A percentile compares a stretch with the other conserved stretches of the same genome.
phyloP scores from a whole-genome alignment of 2,329 filamentous ascomycete species.

The Helotiales sp. region DNA sequence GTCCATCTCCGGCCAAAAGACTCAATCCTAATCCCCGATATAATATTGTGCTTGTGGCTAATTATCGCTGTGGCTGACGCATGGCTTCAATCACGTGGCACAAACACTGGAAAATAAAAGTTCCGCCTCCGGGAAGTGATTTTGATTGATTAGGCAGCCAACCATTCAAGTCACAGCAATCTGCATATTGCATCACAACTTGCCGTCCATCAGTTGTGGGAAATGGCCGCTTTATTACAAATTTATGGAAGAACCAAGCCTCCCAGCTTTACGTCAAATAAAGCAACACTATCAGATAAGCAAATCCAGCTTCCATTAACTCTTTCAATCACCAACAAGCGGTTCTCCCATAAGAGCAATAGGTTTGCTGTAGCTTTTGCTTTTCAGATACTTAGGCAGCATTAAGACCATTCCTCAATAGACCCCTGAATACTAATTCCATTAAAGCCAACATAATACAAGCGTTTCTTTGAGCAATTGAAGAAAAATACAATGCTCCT shows the following conservation, averaged over 20 bases:
- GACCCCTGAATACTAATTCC: slow-evolving; percentile 17
- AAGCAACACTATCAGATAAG: slow-evolving; percentile 14
- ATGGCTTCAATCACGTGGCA: neutral
- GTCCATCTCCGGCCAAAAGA: neutral
- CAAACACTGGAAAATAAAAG: neutral
- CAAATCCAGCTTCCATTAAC: slow-evolving; percentile 17
- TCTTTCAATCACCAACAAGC: slow-evolving; percentile 11
- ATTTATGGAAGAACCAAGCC: slow-evolving; percentile 9
- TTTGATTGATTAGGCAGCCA: neutral
- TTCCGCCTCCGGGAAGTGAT: neutral
- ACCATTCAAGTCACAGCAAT: neutral
- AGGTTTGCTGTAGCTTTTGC: slow-evolving; percentile 18
- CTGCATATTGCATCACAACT: neutral
- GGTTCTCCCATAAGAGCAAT: neutral
- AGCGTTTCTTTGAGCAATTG: slow-evolving; percentile 19
- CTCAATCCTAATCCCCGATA: neutral
- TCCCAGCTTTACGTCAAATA: slow-evolving; percentile 7
- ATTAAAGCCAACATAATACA: slow-evolving; percentile 16
- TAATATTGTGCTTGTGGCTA: no score
- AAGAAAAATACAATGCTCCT: slow-evolving; percentile 17
- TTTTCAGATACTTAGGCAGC: slow-evolving; percentile 16
- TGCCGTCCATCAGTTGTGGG: slow-evolving; percentile 5
- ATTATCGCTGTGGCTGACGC: slow-evolving; percentile 1
- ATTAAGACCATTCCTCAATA: slow-evolving; percentile 17
- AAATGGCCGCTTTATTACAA: slow-evolving; percentile 16